A percentile compares a stretch with the other conserved stretches of the same genome.
Conservation (phyloP, 2,329 filamentous ascomycete genomes). For the Ilyonectria destructans region DNA sequence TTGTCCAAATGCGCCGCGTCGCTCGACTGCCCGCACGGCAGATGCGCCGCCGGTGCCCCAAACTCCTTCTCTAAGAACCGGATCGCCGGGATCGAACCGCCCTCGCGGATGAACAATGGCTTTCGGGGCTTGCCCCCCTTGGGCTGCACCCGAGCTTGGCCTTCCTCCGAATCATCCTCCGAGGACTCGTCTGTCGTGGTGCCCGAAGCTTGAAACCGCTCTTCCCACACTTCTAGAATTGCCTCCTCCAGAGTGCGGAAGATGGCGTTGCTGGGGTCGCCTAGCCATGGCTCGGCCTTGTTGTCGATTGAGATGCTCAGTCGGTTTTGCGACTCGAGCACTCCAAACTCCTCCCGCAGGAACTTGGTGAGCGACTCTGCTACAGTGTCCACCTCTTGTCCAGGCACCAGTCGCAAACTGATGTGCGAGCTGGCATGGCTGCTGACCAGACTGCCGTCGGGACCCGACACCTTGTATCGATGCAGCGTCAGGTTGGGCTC, state of each 20-base stretch:
- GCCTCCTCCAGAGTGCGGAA: slow-evolving; percentile 91
- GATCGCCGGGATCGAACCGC: slow-evolving; percentile 95
- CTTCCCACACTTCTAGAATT: slow-evolving; percentile 88
- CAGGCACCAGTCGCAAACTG: slow-evolving; percentile 92
- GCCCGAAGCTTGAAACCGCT: slow-evolving; percentile 58
- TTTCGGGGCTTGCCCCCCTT: slow-evolving; percentile 62
- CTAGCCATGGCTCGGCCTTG: slow-evolving; percentile 95
- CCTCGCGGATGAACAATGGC: slow-evolving; percentile 95
- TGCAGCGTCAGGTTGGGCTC: slow-evolving; percentile 96
- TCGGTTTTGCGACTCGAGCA: slow-evolving; percentile 85
- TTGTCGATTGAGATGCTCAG: slow-evolving; percentile 91
- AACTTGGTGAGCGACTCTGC: slow-evolving; percentile 78
- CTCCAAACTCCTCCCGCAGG: slow-evolving; percentile 79
- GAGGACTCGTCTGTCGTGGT: slow-evolving; percentile 28
- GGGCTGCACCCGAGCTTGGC: slow-evolving; percentile 41
- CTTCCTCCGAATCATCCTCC: slow-evolving; percentile 22
- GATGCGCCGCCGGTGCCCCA: slow-evolving; percentile 88
- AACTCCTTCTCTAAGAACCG: slow-evolving; percentile 97
- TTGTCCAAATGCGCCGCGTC: slow-evolving; percentile 96
- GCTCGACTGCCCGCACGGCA: slow-evolving; percentile 95
- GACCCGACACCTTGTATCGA: slow-evolving; percentile 91
- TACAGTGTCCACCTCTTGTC: slow-evolving; percentile 89
- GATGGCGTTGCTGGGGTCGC: slow-evolving; percentile 90
- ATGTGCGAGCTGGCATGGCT: slow-evolving; percentile 90
- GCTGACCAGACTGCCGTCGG: slow-evolving; percentile 93